phyloP scores from a whole-genome alignment of 2,329 filamentous ascomycete genomes.

The Ophiostoma himal-ulmi region DNA sequence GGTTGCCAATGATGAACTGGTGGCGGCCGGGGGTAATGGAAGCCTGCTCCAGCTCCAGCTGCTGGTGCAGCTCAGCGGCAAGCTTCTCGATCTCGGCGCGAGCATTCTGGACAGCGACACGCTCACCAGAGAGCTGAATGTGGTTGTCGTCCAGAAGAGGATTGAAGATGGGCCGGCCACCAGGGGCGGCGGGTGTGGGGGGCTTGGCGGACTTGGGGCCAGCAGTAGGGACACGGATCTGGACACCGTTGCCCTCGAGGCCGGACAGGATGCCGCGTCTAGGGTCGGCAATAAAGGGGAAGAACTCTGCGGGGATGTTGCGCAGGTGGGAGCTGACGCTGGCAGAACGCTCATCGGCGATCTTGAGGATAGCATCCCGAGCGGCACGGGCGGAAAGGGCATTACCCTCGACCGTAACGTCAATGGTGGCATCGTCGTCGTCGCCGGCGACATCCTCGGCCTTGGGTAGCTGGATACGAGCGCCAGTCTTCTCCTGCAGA shows the following conservation, averaged over 20 bases:
- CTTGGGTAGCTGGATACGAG: conserved; percentile 83
- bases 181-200: conserved; percentile 54
- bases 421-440: conserved; percentile 74
- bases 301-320: conserved; percentile 84
- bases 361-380: conserved; percentile 74
- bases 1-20: conserved; percentile 88
- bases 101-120: conserved; percentile 70
- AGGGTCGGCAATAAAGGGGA: conserved; percentile 85
- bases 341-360: conserved; percentile 78
- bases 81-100: conserved; percentile 75
- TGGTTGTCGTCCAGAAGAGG: conserved; percentile 62
- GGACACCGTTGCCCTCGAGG: conserved; percentile 69
- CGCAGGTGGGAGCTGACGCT: conserved; percentile 76
- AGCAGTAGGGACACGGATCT: conserved; percentile 77
- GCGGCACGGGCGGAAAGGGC: conserved; percentile 80
- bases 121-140: conserved; percentile 83
- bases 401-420: conserved; percentile 87
- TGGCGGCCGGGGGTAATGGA: conserved; percentile 81
- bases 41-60: conserved; percentile 71
- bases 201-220: conserved; percentile 67
- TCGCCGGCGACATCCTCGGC: conserved; percentile 65
- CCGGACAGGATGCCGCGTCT: conserved; percentile 61
- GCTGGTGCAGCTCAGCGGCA: conserved; percentile 67
- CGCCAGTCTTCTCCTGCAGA: conserved; percentile 83
- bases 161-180: conserved; percentile 62